Evolutionary conservation across 495 filamentous ascomycete species (phyloP), one percentile per base, ranked within the genome.

Genomic region (Penicillium cosmopolitanum): DNA sequence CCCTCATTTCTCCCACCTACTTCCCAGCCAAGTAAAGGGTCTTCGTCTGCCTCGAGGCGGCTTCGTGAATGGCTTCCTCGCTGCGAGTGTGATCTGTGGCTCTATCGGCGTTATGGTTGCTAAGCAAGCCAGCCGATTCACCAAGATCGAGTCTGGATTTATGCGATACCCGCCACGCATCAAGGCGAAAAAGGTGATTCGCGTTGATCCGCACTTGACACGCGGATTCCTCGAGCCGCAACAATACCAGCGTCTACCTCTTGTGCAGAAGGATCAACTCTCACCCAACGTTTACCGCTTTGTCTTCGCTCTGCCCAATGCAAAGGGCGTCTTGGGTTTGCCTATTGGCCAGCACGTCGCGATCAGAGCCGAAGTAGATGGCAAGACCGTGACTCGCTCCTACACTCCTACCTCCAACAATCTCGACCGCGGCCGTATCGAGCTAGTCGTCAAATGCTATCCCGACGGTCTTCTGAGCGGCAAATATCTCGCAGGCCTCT

Each of bases 341-440:
- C 83, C 82, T 1, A 81, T 77, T 18, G 80, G 81, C 4, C 80
- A 84, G 60, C 80, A 84, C 59, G 73, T 84, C 23, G 77, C 77
- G n/a, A 81, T 84, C 58, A 70, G 69, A 35, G 75, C 79, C 4
- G 62, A 53, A 7, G 63, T 83, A n/a, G 63, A 82, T 55, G 80
- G 76, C 11, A 63, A 73, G 28, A 43, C 66, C 6, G 73, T 83
- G 9, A 72, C 73, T 4, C 65, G 81, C 31, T 80, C 78, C 0
- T 84, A 84, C 65, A 84, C 80, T 2, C 81, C 81, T 12, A 73
- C 76, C 1, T 82, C 80, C 25, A 83, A 83, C 68, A 82, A 83
- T 66, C 63, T 71, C 12, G 80, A 84, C 60, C 66, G 53, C 0
- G 82, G 82, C 33, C 50, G 53, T 16, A 57, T 84, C 36, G 77